Evolutionary conservation across 2,329 filamentous ascomycete genomes (phyloP).

Genomic region (Pseudogymnoascus sp.): DNA sequence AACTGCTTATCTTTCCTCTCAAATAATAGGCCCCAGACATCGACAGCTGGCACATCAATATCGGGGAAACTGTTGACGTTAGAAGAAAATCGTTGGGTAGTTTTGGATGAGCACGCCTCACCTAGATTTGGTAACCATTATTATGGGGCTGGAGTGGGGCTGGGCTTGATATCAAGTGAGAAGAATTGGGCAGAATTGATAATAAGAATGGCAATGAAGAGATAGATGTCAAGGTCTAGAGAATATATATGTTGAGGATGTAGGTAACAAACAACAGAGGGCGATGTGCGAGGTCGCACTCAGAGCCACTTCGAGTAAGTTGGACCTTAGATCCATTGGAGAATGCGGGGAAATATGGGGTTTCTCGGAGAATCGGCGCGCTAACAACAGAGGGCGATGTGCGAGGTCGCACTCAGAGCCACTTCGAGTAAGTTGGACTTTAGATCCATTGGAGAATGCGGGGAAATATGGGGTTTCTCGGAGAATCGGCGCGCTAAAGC

Average conservation of each 20-base stretch:
- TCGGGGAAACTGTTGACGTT: slow-evolving; percentile 39
- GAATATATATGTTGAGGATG: slow-evolving; percentile 20
- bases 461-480: slow-evolving; percentile 2
- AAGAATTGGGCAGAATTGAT: slow-evolving; percentile 26
- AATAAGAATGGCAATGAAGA: slow-evolving; percentile 20
- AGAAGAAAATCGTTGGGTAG: background rate
- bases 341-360: slow-evolving; percentile 5
- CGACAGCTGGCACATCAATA: slow-evolving; percentile 62
- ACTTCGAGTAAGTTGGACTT: slow-evolving; percentile 15
- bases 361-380: background rate
- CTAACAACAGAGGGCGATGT: slow-evolving; percentile 17
- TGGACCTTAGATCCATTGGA: slow-evolving; percentile 8
- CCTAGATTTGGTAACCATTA: slow-evolving; percentile 7
- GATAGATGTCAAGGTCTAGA: slow-evolving; percentile 20
- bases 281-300: slow-evolving; percentile 16
- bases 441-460: background rate
- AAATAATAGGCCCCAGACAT: slow-evolving; percentile 74
- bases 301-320: slow-evolving; percentile 15
- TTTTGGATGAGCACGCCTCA: background rate
- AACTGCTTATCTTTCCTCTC: slow-evolving; percentile 57
- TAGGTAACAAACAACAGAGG: slow-evolving; percentile 16
- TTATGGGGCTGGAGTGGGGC: slow-evolving; percentile 14
- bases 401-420: slow-evolving; percentile 10
- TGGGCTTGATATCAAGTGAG: background rate
- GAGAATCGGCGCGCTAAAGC: slow-evolving; percentile 5